Percentiles rank a stretch among this genome's conserved stretches.
These are phyloP conservation scores for Scheffersomyces lignosus DNA, from an alignment of 805 yeast species.

Conservation along the genomic window DNA sequence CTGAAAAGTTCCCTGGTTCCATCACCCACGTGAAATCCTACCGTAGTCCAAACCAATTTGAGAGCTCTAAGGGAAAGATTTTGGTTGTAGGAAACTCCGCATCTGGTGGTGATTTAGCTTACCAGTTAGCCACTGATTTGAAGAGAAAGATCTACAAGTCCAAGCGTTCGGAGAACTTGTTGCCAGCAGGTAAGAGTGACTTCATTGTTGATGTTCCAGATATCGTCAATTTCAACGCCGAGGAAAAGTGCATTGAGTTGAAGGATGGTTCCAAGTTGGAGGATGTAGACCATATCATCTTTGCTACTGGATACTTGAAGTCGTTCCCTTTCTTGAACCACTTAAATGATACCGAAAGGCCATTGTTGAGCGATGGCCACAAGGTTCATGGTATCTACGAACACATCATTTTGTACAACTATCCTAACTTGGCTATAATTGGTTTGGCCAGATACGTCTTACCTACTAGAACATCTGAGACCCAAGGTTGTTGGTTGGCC, in stretches of 20 bases:
- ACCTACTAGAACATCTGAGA: slow-evolving; percentile 52
- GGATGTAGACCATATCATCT: slow-evolving; percentile 28
- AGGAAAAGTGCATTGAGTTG: slow-evolving; percentile 24
- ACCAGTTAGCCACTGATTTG: slow-evolving; percentile 51
- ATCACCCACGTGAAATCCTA: slow-evolving; percentile 36
- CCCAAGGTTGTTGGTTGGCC: slow-evolving; percentile 46
- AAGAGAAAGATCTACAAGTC: slow-evolving; percentile 48
- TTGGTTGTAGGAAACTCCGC: slow-evolving; percentile 77
- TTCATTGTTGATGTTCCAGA: slow-evolving; percentile 45
- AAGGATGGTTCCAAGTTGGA: slow-evolving; percentile 23
- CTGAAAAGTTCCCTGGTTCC: slow-evolving; percentile 19
- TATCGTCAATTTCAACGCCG: slow-evolving; percentile 37
- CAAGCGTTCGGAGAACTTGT: slow-evolving; percentile 42
- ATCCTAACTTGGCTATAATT: slow-evolving; percentile 44
- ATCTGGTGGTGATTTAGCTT: slow-evolving; percentile 71
- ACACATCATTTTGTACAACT: slow-evolving; percentile 47
- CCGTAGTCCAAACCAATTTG: slow-evolving; percentile 23
- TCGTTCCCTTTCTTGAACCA: slow-evolving; percentile 32
- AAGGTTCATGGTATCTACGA: slow-evolving; percentile 41
- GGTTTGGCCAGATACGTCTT: slow-evolving; percentile 47
- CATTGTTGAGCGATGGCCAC: slow-evolving; percentile 30
- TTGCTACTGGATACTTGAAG: slow-evolving; percentile 42
- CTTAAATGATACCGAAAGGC: slow-evolving; percentile 12
- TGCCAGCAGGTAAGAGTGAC: slow-evolving; percentile 47
- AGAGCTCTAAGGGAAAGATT: slow-evolving; percentile 37